Conservation (phyloP, 2,329 filamentous ascomycete species). For the Hypoxylon sp. region DNA sequence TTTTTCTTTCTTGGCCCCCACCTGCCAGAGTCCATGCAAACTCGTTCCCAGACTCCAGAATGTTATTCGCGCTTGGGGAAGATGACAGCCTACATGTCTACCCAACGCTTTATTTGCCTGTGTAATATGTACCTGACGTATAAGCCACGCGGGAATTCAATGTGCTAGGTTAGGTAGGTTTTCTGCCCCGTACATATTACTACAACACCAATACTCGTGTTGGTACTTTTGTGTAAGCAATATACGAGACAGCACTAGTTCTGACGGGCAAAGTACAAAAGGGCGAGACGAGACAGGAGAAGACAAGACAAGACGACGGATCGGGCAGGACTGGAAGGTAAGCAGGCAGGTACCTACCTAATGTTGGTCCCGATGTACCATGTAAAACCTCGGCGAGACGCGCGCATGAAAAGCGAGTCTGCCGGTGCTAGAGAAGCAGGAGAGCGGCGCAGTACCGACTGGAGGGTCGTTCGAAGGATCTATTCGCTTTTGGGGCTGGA, state of each 20-base stretch:
- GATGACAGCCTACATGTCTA: conserved; percentile 3
- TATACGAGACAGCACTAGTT: conserved; percentile 2
- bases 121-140: conserved; percentile 3
- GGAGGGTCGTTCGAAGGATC: conserved; percentile 36
- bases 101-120: background rate
- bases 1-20: conserved; percentile 1
- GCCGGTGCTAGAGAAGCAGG: conserved; percentile 38
- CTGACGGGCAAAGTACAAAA: background rate
- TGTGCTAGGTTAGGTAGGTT: conserved; percentile 15
- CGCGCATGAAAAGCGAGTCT: conserved; percentile 21
- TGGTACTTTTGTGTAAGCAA: conserved; percentile 19
- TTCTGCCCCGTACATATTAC: conserved; percentile 25
- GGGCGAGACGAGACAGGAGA: background rate
- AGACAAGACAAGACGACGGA: conserved; percentile 6
- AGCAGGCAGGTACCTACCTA: background rate
- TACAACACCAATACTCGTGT: background rate
- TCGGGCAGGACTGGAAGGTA: conserved; percentile 17
- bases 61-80: conserved; percentile 9
- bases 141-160: background rate
- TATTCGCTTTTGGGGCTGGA: conserved; percentile 18
- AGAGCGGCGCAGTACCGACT: conserved; percentile 36
- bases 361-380: background rate
- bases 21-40: background rate
- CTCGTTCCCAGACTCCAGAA: background rate
- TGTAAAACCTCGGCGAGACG: conserved; percentile 18